Conservation (phyloP, 345 rosid species). For the Lepidium aucheri region DNA sequence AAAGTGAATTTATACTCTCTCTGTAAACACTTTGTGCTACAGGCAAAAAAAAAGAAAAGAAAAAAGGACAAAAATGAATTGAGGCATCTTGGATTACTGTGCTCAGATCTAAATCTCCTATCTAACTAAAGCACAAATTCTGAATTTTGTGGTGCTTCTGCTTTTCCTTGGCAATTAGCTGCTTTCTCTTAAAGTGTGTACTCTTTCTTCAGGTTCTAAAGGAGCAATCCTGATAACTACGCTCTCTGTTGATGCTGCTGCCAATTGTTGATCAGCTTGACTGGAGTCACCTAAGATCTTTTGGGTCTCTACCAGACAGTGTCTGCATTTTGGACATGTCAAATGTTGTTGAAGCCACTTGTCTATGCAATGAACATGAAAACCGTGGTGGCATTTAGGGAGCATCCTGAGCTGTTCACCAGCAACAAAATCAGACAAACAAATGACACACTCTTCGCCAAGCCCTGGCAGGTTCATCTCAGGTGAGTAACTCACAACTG, state of each 20-base stretch:
- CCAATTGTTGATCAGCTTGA: neutral
- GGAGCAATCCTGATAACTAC: conserved; percentile 17
- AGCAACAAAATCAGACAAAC: conserved; percentile 36
- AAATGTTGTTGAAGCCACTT: conserved; percentile 43
- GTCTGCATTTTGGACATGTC: conserved; percentile 55
- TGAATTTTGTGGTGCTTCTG: neutral
- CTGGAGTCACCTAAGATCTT: conserved; percentile 24
- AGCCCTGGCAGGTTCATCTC: conserved; percentile 35
- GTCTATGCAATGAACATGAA: conserved; percentile 44
- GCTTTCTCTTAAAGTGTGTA: conserved; percentile 19
- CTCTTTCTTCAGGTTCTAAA: conserved; percentile 30
- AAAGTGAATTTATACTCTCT: neutral
- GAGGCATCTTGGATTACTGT: neutral
- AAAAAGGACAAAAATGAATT: neutral
- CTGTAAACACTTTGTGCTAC: conserved; percentile 10
- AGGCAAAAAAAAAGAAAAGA: neutral
- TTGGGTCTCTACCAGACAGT: conserved; percentile 31
- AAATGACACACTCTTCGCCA: conserved; percentile 49
- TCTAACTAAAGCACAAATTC: conserved; percentile 3
- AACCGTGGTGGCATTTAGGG: conserved; percentile 46
- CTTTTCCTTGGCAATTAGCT: neutral
- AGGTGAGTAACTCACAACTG: conserved; percentile 34
- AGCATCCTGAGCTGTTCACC: conserved; percentile 41
- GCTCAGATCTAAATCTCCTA: neutral
- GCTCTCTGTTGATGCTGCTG: conserved; percentile 5